These are phyloP conservation scores for Niebla homalea DNA, from an alignment of 495 filamentous ascomycete species.

Conservation along the genomic window DNA sequence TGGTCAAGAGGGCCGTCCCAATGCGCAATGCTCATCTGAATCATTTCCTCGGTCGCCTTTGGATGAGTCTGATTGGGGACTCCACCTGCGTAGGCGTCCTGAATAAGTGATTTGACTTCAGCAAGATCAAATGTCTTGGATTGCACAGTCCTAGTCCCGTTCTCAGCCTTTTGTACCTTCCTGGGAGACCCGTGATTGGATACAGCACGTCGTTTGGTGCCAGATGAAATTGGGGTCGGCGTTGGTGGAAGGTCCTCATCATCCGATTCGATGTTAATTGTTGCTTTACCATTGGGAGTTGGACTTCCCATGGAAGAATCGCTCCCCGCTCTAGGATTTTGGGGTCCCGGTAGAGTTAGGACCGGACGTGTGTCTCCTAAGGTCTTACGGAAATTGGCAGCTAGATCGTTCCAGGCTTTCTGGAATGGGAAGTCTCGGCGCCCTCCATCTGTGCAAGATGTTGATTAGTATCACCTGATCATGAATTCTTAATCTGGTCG, in stretches of 20 bases:
- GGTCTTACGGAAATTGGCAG: conserved; percentile 24
- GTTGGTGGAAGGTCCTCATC: conserved; percentile 3
- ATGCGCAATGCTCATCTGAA: conserved; percentile 25
- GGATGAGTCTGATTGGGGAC: conserved; percentile 31
- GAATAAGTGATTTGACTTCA: conserved; percentile 24
- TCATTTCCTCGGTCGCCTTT: conserved; percentile 28
- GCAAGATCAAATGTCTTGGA: conserved; percentile 20
- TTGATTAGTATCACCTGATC: too few species aligned
- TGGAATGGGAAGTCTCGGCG: conserved; percentile 22
- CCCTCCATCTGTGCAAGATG: too few species aligned
- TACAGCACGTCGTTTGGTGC: conserved; percentile 1
- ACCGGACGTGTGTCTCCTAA: conserved; percentile 25
- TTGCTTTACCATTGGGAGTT: neutral
- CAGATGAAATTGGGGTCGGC: neutral
- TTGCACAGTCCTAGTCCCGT: neutral
- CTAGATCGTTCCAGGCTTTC: conserved; percentile 26
- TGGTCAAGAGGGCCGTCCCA: conserved; percentile 24
- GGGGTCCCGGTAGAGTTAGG: conserved; percentile 18
- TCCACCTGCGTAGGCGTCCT: conserved; percentile 24
- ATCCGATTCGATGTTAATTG: conserved; percentile 4
- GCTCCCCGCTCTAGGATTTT: neutral
- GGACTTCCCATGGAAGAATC: neutral
- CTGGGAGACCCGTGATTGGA: neutral
- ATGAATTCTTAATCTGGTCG: too few species aligned
- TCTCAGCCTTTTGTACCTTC: neutral